phyloP scores from a whole-genome alignment of 805 yeast species.

The Schwanniomyces yamadae region DNA sequence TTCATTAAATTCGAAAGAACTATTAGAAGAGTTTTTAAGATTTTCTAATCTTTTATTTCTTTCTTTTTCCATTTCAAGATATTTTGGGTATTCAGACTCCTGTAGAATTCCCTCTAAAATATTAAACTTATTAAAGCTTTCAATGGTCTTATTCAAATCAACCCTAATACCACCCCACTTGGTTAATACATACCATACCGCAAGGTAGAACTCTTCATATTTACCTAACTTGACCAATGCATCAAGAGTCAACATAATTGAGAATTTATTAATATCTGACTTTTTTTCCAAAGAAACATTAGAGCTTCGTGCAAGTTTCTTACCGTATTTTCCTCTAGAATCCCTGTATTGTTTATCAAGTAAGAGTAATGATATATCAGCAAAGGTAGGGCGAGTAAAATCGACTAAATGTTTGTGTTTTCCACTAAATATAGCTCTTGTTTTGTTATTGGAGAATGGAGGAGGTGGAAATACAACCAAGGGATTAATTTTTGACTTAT shows the following conservation, averaged over 20 bases:
- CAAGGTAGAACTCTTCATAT: constrained; percentile 25
- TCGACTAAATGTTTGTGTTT: constrained; percentile 29
- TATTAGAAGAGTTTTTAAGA: not conserved
- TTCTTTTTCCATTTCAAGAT: not conserved
- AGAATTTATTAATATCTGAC: constrained; percentile 29
- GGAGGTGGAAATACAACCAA: constrained; percentile 31
- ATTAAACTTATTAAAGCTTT: constrained; percentile 3
- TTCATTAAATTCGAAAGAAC: not conserved
- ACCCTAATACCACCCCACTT: constrained; percentile 34
- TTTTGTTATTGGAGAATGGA: constrained; percentile 20
- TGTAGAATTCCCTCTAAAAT: constrained; percentile 7
- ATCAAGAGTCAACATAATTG: constrained; percentile 30
- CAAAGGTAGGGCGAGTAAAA: constrained; percentile 24
- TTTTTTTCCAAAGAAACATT: constrained; percentile 8
- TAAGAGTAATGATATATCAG: constrained; percentile 16
- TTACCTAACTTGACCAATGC: constrained; percentile 30
- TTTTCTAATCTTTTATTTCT: not conserved
- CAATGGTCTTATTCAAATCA: constrained; percentile 4
- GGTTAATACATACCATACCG: constrained; percentile 32
- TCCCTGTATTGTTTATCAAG: constrained; percentile 14
- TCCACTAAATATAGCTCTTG: constrained; percentile 24
- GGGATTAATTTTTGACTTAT: constrained; percentile 22
- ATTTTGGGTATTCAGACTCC: constrained; percentile 4
- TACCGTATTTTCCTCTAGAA: constrained; percentile 22
- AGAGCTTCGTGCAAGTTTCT: constrained; percentile 9